A percentile compares a stretch with the other conserved stretches of the same genome.
Conservation (phyloP, 768 basidiomycete genomes). For the Amanita muscaria region DNA sequence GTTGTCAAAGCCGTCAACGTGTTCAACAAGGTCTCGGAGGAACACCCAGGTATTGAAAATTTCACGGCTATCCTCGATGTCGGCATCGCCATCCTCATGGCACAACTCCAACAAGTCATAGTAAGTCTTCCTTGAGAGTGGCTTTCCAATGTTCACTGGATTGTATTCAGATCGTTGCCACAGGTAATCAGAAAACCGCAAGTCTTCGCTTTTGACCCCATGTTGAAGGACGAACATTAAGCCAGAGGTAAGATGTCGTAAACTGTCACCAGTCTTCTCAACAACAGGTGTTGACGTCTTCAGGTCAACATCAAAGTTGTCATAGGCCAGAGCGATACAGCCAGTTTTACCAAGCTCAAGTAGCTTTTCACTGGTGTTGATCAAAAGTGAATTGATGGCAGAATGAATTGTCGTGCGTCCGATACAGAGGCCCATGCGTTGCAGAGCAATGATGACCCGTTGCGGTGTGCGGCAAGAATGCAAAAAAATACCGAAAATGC, state of each 20-base stretch:
- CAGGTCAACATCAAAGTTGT: constrained; percentile 21
- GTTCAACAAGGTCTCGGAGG: constrained; percentile 10
- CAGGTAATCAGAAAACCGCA: too few species aligned
- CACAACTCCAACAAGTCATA: not conserved
- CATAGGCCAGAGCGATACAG: constrained; percentile 12
- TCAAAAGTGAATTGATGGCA: constrained; percentile 11
- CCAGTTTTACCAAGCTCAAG: constrained; percentile 11
- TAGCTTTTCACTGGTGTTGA: constrained; percentile 6
- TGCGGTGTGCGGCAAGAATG: constrained; percentile 13
- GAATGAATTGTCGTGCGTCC: constrained; percentile 12
- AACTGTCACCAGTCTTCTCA: constrained; percentile 10
- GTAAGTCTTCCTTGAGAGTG: not conserved
- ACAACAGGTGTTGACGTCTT: constrained; percentile 14
- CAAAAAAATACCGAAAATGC: not conserved
- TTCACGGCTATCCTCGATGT: constrained; percentile 5
- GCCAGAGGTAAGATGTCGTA: constrained; percentile 19
- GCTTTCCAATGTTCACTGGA: constrained; percentile 3
- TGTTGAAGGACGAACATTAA: constrained; percentile 16
- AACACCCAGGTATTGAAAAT: constrained; percentile 10
- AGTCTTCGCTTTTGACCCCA: constrained; percentile 12
- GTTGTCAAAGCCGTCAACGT: constrained; percentile 2
- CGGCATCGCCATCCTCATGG: constrained; percentile 8
- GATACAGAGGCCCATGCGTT: constrained; percentile 20
- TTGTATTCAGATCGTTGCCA: constrained; percentile 11
- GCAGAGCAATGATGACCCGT: constrained; percentile 17